Percentiles rank a stretch among this genome's conserved stretches.
These are phyloP conservation scores for Sclerotinia minor DNA, from an alignment of 2,329 filamentous ascomycete species.

Conservation along the genomic window DNA sequence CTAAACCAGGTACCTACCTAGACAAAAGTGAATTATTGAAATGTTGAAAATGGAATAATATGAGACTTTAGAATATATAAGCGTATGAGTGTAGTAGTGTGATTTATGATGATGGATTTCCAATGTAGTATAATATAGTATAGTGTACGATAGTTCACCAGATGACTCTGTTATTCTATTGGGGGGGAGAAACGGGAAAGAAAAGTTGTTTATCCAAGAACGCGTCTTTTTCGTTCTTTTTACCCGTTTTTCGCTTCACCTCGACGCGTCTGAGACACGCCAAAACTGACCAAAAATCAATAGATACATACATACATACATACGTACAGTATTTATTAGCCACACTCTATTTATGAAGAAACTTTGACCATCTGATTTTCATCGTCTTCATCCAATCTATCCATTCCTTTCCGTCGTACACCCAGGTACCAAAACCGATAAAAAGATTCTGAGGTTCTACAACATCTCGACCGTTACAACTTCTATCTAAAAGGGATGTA, in stretches of 20 bases:
- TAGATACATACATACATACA: no score
- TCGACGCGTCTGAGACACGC: background rate
- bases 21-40: background rate
- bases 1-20: no score
- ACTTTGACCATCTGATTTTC: background rate
- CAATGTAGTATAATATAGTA: background rate
- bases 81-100: background rate
- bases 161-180: background rate
- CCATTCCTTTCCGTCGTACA: background rate
- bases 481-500: background rate
- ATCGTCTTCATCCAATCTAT: background rate
- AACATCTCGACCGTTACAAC: background rate
- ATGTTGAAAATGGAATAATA: background rate
- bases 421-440: background rate
- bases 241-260: constrained; percentile 3
- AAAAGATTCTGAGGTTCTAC: background rate
- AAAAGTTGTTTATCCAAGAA: background rate
- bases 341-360: background rate
- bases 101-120: background rate
- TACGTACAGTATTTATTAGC: no score
- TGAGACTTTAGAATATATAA: background rate
- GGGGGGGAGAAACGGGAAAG: background rate
- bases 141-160: no score
- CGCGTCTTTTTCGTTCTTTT: constrained; percentile 1
- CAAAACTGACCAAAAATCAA: background rate